phyloP scores from a whole-genome alignment of 495 filamentous ascomycete species.

The Neurospora sp. region DNA sequence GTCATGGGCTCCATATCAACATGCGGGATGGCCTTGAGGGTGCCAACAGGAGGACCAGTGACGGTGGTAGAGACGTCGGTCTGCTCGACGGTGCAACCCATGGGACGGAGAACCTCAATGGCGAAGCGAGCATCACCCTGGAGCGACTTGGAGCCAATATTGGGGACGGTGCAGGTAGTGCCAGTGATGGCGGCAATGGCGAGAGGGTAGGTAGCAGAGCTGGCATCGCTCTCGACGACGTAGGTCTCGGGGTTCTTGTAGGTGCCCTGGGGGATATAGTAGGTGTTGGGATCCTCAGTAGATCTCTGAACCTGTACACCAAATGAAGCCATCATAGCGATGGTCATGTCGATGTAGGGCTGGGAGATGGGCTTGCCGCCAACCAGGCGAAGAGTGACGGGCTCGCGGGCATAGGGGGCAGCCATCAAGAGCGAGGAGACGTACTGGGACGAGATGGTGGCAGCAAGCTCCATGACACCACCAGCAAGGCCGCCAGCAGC shows the following conservation, averaged over 20 bases:
- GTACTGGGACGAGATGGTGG: constrained; percentile 94
- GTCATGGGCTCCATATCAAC: constrained; percentile 99
- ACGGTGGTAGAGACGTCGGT: constrained; percentile 83
- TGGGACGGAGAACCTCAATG: constrained; percentile 77
- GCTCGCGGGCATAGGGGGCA: constrained; percentile 88
- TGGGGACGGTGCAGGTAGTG: constrained; percentile 88
- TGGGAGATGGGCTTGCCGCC: constrained; percentile 95
- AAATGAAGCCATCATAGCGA: constrained; percentile 92
- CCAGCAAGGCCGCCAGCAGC: constrained; percentile 84
- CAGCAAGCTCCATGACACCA: constrained; percentile 81
- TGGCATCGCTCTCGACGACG: constrained; percentile 91
- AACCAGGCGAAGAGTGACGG: constrained; percentile 79
- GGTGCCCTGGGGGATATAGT: constrained; percentile 78
- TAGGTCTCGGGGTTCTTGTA: constrained; percentile 85
- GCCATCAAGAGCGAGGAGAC: constrained; percentile 96
- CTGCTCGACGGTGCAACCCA: constrained; percentile 89
- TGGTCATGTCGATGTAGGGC: constrained; percentile 97
- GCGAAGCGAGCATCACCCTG: constrained; percentile 97
- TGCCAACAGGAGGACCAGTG: constrained; percentile 67
- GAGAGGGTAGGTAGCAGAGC: constrained; percentile 93
- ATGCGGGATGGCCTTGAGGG: constrained; percentile 52
- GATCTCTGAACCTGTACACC: constrained; percentile 62
- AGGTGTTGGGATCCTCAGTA: constrained; percentile 66
- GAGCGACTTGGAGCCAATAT: constrained; percentile 83
- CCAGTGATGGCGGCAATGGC: constrained; percentile 92